Evolutionary conservation across 768 basidiomycete genomes (phyloP), one percentile per base, ranked within the genome.

Genomic region (Macrolepiota dolichaula): DNA sequence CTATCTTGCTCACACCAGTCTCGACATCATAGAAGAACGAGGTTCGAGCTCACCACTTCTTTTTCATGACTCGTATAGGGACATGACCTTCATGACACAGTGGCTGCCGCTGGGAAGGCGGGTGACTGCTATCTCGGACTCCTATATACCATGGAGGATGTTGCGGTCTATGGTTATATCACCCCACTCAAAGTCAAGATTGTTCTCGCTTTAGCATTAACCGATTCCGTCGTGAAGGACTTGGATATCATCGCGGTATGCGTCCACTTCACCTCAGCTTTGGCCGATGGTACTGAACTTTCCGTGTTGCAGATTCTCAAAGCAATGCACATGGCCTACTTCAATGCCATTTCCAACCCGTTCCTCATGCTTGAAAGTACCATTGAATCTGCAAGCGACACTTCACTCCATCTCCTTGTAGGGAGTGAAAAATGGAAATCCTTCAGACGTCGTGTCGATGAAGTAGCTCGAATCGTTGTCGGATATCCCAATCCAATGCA

Each of bases 1-100:
- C 74, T 96, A 94, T 65, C 86, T 94, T 59, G 92, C 94, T 0
- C 94, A 96, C 72, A 94, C 91, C 22, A 89, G 89, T 57, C 74
- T 96, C 67, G 94, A 96, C 73, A 89, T 94, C 59, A 86, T 96
- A 67, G 94, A 96, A 68, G 94, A 96, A 76, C 87, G 92, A 79
- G 85, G 94, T 94, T 67, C 75, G 86, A 65, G 42, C 64, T 62
- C 63, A 19, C 55, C 53, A 57, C 29, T 52, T 27, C 54, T 54
- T 19, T 27, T 57, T 37, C 9, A 55, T 27, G 35, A 24, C 55
- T 11, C 37, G 42, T 19, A 25, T 38, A 46, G 19, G 25, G 42
- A 56, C 25, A 32, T 36, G 12, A 46, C 49, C 49, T 44, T 52
- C 32, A 51, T 56, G 54, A 54, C 49, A 57, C 64, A 81, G 81